These are phyloP conservation scores for Ophiorrhiza pumila DNA, from an alignment of 257 asterid genomes.

Conservation along the genomic window DNA sequence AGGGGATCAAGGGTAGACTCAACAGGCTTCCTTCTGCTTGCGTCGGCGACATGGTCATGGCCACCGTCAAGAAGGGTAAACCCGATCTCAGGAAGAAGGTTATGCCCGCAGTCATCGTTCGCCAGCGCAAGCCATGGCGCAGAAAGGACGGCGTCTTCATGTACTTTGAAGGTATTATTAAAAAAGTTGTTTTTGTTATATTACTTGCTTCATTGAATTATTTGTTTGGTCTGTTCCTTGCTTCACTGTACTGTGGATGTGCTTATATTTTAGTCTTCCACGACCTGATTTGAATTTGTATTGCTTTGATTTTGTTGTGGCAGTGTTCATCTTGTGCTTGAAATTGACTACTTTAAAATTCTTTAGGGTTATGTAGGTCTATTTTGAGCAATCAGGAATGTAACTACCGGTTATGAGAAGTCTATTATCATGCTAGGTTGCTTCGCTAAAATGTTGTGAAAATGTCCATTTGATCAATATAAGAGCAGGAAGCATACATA, in stretches of 20 bases:
- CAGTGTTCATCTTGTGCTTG: no score
- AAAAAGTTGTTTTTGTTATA: not conserved
- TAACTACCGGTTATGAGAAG: not conserved
- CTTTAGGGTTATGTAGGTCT: no score
- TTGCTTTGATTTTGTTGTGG: no score
- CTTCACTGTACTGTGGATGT: no score
- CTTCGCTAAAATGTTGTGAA: not conserved
- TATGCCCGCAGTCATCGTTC: conserved; percentile 77
- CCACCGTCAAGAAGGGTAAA: conserved; percentile 69
- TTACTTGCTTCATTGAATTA: not conserved
- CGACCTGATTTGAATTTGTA: not conserved
- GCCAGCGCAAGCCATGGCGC: conserved; percentile 82
- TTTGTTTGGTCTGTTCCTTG: not conserved
- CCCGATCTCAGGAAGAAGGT: conserved; percentile 75
- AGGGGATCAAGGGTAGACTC: conserved; percentile 60
- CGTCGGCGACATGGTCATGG: conserved; percentile 73
- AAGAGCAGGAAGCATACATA: not conserved
- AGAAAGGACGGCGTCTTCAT: conserved; percentile 74
- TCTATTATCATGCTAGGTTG: not conserved
- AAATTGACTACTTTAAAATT: no score
- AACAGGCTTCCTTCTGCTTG: conserved; percentile 66
- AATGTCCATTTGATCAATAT: not conserved
- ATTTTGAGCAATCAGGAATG: not conserved
- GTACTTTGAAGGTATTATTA: conserved; percentile 51
- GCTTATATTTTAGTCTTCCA: not conserved